Evolutionary conservation across 2,329 filamentous ascomycete genomes (phyloP), one percentile per base, ranked within the genome.

Genomic region (Xylaria multiplex): DNA sequence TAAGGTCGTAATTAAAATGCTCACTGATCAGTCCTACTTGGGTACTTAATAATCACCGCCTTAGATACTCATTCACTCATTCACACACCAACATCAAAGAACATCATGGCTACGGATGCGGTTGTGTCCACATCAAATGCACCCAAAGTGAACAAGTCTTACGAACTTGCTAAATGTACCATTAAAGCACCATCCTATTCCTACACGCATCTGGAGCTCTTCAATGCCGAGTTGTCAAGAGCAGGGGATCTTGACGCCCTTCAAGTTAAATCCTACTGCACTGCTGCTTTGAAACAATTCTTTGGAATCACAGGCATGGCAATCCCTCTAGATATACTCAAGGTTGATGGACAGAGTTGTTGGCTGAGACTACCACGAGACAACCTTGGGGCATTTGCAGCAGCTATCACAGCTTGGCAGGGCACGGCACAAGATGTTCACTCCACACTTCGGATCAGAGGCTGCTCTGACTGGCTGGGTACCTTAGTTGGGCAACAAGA

Each of bases 261-360:
- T 2, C 89, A 88, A 43, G 82, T 86, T 19, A 87, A 86, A 40
- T 81, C 87, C 0, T 89, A 91, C 73, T 86, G 91, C 70, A 86
- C 85, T 1, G 77, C 84, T 0, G 89, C 91, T 0, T 80, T 95
- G 7, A 82, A 81, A 1, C 86, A 91, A 67, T 93, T 92, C 72
- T 85, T 95, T 1, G 92, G 92, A 22, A 79, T 87, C 19, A 88
- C 87, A 0, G 92, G 92, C 11, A 79, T 84, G 1, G 88, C 87
- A 11, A 88, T 94, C 3, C 80, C 89, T 1, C 75, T 93, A 62
- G 92, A 95, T 74, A 87, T 94, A 22, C 83, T 95, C 40, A 87
- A 89, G 71, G 80, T 89, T 0, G 79, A 86, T 2, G 82, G 80
- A 1, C 72, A 74, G 6, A 81, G 87, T 54, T 86, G 86, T 62